phyloP scores from a whole-genome alignment of 768 basidiomycete genomes.

The Termitomyces sp. region DNA sequence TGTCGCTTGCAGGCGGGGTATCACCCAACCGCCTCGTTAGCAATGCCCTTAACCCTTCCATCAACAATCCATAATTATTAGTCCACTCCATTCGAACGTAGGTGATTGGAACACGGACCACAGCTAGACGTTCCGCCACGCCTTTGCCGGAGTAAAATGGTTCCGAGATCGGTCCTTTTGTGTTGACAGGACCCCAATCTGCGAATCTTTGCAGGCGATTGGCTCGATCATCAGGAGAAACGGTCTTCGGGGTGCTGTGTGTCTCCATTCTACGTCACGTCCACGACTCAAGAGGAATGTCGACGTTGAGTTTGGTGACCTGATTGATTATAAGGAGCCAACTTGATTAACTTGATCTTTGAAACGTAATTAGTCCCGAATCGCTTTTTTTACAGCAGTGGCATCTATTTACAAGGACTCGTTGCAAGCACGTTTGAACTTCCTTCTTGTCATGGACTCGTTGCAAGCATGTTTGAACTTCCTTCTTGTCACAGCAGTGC shows the following conservation, averaged over 20 bases:
- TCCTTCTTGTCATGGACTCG: not conserved
- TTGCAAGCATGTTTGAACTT: not conserved
- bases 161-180: not conserved
- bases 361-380: not conserved
- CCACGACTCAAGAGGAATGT: not conserved
- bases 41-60: slow-evolving; percentile 12
- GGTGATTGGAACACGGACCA: slow-evolving; percentile 12
- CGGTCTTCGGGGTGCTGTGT: not conserved
- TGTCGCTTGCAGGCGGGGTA: not conserved
- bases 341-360: not conserved
- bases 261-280: not conserved
- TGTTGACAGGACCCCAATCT: slow-evolving; percentile 7
- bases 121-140: slow-evolving; percentile 12
- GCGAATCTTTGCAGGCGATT: slow-evolving; percentile 9
- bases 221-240: not conserved
- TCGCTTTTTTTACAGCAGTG: not conserved
- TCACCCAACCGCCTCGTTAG: slow-evolving; percentile 1
- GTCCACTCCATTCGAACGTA: slow-evolving; percentile 15
- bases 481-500: too few relatives aligned
- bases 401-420: not conserved
- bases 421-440: not conserved
- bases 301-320: not conserved
- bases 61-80: slow-evolving; percentile 11
- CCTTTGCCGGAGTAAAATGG: slow-evolving; percentile 14
- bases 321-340: not conserved